phyloP scores from a whole-genome alignment of 2,329 filamentous ascomycete genomes.

The Sarocladium kiliense region DNA sequence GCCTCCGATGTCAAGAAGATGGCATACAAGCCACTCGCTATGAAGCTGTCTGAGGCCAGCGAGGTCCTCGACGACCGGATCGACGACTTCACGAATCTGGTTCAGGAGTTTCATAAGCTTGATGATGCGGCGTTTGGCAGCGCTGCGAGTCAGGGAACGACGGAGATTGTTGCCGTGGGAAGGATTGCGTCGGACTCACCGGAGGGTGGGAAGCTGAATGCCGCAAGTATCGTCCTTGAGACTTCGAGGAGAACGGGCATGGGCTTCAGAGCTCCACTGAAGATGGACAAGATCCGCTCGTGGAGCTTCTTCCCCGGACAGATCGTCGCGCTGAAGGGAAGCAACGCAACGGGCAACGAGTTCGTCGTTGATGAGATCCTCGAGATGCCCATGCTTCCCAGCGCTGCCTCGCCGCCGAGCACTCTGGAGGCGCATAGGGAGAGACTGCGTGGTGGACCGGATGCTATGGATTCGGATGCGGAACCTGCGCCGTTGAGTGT shows the following conservation, averaged over 20 bases:
- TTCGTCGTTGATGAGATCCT: slow-evolving; percentile 78
- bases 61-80: slow-evolving; percentile 94
- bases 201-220: slow-evolving; percentile 84
- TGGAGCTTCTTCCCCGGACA: slow-evolving; percentile 94
- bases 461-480: slow-evolving; percentile 51
- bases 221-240: slow-evolving; percentile 81
- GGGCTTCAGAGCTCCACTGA: slow-evolving; percentile 75
- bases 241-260: slow-evolving; percentile 79
- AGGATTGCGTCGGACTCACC: slow-evolving; percentile 82
- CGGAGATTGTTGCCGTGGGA: slow-evolving; percentile 83
- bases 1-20: slow-evolving; percentile 89
- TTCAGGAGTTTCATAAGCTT: slow-evolving; percentile 69
- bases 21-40: slow-evolving; percentile 84
- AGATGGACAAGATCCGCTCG: slow-evolving; percentile 59
- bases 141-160: slow-evolving; percentile 77
- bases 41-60: slow-evolving; percentile 89
- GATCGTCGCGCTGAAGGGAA: slow-evolving; percentile 81
- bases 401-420: slow-evolving; percentile 63
- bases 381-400: slow-evolving; percentile 66
- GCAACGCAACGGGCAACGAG: slow-evolving; percentile 78
- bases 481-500: slow-evolving; percentile 65
- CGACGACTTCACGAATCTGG: slow-evolving; percentile 74
- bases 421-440: slow-evolving; percentile 65
- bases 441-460: slow-evolving; percentile 59
- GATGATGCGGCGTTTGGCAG: slow-evolving; percentile 82